Evolutionary conservation across 2,329 filamentous ascomycete genomes (phyloP).

Genomic region (Aspergillus hiratsukae): DNA sequence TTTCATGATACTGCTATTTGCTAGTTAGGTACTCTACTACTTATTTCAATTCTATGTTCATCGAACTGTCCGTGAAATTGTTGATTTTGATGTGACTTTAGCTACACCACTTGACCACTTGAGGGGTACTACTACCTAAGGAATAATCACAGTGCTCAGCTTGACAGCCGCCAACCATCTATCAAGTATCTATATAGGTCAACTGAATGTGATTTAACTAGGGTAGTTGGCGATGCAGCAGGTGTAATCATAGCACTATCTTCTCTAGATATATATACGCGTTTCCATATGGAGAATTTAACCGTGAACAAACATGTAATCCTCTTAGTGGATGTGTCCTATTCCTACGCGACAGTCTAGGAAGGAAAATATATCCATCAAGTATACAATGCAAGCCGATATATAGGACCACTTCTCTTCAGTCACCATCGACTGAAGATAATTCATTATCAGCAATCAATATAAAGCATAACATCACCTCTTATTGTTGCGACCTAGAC

Average conservation of each 20-base stretch:
- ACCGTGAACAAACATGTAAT: not conserved
- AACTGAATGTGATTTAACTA: too few relatives aligned
- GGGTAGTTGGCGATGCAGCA: too few relatives aligned
- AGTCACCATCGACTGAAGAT: not conserved
- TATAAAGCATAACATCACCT: not conserved
- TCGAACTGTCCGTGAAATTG: not conserved
- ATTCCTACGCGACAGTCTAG: too few relatives aligned
- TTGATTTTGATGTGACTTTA: not conserved
- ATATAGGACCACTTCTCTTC: not conserved
- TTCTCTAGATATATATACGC: not conserved
- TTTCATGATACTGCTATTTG: not conserved
- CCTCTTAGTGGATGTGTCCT: not conserved
- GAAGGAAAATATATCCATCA: not conserved
- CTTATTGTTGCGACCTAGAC: not conserved
- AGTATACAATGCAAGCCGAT: not conserved
- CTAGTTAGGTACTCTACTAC: not conserved
- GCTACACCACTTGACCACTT: too few relatives aligned
- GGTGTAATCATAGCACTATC: too few relatives aligned
- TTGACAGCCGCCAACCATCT: too few relatives aligned
- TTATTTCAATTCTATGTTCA: not conserved
- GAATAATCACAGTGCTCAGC: too few relatives aligned
- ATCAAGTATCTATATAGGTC: too few relatives aligned
- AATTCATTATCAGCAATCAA: not conserved
- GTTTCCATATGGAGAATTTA: not conserved
- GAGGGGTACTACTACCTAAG: too few relatives aligned